Evolutionary conservation across 208 protist genomes (phyloP).

Genomic region (Leishmania turanica): DNA sequence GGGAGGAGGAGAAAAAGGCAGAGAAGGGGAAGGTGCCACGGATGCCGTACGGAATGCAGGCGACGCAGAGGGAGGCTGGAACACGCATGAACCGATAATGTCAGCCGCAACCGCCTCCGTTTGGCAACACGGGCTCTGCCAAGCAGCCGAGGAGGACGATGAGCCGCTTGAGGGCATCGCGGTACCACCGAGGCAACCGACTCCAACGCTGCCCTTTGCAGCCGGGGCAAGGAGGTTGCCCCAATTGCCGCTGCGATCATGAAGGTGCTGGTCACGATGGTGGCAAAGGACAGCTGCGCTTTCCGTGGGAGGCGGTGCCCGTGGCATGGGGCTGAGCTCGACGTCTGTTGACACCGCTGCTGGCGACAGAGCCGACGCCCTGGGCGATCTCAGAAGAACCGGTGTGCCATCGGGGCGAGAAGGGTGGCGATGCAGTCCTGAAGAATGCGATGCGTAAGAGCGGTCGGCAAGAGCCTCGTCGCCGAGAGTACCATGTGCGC

Average conservation of each 20-base stretch:
- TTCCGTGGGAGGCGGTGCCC: background rate
- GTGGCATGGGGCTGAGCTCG: background rate
- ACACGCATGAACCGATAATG: background rate
- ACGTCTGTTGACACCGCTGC: background rate
- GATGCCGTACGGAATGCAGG: background rate
- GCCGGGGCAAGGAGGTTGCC: background rate
- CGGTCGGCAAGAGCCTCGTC: background rate
- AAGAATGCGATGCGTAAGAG: background rate
- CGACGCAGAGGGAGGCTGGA: background rate
- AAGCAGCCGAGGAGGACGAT: background rate
- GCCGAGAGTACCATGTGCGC: background rate
- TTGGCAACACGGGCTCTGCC: background rate
- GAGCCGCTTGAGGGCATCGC: background rate
- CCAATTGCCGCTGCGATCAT: background rate
- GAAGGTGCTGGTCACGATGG: background rate
- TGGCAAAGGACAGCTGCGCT: background rate
- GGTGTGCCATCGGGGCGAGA: background rate
- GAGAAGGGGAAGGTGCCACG: background rate
- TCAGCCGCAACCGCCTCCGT: background rate
- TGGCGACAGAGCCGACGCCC: background rate
- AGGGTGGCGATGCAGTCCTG: background rate
- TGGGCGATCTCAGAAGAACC: background rate
- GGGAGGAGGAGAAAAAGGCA: background rate
- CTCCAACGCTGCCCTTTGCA: background rate
- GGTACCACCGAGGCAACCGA: background rate